A percentile compares a stretch with the other conserved stretches of the same genome.
Evolutionary conservation across 306 rosid genomes (phyloP).

Genomic region (Alnus glutinosa): DNA sequence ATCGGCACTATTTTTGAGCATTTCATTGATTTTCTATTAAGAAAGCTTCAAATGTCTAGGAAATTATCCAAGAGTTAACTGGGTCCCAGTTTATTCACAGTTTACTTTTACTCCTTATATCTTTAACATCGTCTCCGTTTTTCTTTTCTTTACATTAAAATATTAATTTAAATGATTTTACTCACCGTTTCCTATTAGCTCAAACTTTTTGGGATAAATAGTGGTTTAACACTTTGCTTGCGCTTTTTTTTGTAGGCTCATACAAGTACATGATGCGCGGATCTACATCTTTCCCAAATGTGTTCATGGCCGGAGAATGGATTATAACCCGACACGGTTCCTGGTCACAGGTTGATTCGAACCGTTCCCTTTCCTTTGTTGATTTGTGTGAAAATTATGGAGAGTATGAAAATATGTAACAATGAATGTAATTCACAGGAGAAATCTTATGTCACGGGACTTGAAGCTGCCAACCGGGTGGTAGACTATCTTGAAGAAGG

Average conservation of each 20-base stretch:
- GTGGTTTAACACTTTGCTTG: no score
- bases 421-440: slow-evolving; percentile 38
- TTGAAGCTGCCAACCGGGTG: slow-evolving; percentile 59
- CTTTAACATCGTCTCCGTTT: background rate
- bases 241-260: slow-evolving; percentile 36
- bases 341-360: slow-evolving; percentile 50
- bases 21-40: background rate
- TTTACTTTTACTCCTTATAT: background rate
- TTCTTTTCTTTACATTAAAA: background rate
- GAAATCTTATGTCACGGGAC: slow-evolving; percentile 56
- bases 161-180: no score
- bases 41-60: background rate
- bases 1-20: no score
- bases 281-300: slow-evolving; percentile 49
- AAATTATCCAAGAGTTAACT: background rate
- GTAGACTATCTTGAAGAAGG: slow-evolving; percentile 58
- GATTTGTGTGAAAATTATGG: background rate
- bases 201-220: no score
- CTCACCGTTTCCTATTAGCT: no score
- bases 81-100: background rate
- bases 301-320: slow-evolving; percentile 74
- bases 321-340: slow-evolving; percentile 61
- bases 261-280: slow-evolving; percentile 50
- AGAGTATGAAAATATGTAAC: background rate
- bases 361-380: background rate